Percentiles rank a stretch among this genome's conserved stretches.
These are phyloP conservation scores for Acanthamoeba royreba DNA, from an alignment of 208 protist species.

Conservation along the genomic window DNA sequence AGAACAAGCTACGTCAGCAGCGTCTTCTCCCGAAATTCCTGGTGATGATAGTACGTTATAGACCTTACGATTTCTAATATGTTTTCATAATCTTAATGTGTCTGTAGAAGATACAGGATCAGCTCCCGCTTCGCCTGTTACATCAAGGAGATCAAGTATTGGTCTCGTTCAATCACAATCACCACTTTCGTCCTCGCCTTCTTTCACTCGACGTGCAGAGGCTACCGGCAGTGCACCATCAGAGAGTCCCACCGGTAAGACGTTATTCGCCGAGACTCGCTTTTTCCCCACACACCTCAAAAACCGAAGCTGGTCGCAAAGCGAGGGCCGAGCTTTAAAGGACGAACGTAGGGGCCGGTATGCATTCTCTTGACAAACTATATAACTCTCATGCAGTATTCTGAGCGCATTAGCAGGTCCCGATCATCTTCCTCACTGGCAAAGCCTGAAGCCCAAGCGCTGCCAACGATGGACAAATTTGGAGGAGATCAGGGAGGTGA, in stretches of 20 bases:
- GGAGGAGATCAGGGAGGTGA: neutral
- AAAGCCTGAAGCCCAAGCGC: neutral
- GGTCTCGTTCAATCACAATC: too few relatives aligned
- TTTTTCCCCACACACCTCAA: neutral
- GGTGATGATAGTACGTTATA: neutral
- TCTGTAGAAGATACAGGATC: too few relatives aligned
- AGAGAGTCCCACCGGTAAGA: too few relatives aligned
- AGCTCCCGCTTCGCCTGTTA: too few relatives aligned
- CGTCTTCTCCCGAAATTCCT: too few relatives aligned
- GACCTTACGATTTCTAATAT: too few relatives aligned
- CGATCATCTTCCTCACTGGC: neutral
- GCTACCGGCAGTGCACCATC: too few relatives aligned
- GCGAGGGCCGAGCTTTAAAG: neutral
- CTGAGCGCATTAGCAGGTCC: neutral
- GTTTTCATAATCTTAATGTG: too few relatives aligned
- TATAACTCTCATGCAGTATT: neutral
- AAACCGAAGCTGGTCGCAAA: neutral
- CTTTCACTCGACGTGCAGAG: too few relatives aligned
- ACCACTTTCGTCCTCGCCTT: too few relatives aligned
- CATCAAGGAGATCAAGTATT: too few relatives aligned
- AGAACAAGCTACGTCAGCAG: neutral
- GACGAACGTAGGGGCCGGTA: neutral
- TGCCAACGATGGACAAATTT: slow-evolving; percentile 31
- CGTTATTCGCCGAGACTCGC: neutral
- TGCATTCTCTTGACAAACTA: neutral